Evolutionary conservation across 2,329 filamentous ascomycete species (phyloP), one percentile per base, ranked within the genome.

Genomic region (Exophiala sp.): DNA sequence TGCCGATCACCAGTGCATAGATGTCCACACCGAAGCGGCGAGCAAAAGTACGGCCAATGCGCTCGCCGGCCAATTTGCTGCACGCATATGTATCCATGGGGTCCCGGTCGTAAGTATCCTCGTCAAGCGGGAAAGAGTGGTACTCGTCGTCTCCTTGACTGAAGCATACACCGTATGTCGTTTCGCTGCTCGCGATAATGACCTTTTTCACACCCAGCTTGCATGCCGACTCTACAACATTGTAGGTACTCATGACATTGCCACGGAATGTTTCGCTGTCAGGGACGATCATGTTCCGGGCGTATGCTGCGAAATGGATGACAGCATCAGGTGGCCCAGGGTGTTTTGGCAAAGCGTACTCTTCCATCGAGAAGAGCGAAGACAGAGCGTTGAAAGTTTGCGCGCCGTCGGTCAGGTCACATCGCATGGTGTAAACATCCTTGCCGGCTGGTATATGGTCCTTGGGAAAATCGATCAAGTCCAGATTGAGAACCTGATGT

Each of bases 61-160:
- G 70, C 62, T 83, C 80, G 6, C 75, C 76, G 47, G 76, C 77
- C 2, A 82, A 66, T 58, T 84, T 83, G 13, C 73, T 76, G 9
- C 82, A 57, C 1, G 79, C 79, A 60, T 83, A 83, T 0, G 75
- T 73, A 53, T 83, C 81, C 70, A 77, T 80, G 0, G 79, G 79
- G 48, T 80, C 76, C 18, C 74, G 69, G 58, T 83, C 79, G 54
- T 75, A 72, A 27, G 44, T 55, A 30, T 77, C 72, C 61, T 84
- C 80, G 19, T 78, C 73, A 0, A 83, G 65, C 0, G 80, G 80
- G 58, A 83, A 82, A 5, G 71, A 71, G 14, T 74, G 69, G 58
- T 76, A 83, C 24, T 78, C 73, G 3, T 72, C 64, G 51, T 80
- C 71, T 2, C 80, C 80, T 56, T 83, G 77, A 0, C 76, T 73